Percentiles rank a stretch among this genome's conserved stretches.
phyloP scores from a whole-genome alignment of 768 basidiomycete species.

The Galerina sulciceps region DNA sequence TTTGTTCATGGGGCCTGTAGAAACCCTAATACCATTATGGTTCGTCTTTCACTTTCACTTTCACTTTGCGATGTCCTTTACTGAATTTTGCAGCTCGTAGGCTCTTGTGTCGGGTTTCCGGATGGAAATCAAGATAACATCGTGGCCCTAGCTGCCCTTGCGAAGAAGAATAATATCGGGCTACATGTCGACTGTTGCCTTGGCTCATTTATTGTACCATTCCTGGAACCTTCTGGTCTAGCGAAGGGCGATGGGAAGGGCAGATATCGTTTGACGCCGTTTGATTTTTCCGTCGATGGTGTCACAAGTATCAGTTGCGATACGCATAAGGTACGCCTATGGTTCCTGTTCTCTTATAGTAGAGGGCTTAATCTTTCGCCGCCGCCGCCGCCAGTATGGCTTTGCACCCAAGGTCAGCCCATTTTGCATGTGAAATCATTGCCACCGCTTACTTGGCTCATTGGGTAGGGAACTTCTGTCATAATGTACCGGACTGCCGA shows the following conservation, averaged over 20 bases:
- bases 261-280: constrained; percentile 63
- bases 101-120: constrained; percentile 85
- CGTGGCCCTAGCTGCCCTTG: constrained; percentile 73
- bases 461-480: constrained; percentile 79
- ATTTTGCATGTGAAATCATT: background rate
- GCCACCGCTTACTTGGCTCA: background rate
- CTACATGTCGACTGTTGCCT: constrained; percentile 96
- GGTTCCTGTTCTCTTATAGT: background rate
- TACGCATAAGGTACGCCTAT: constrained; percentile 77
- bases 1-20: constrained; percentile 40
- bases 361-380: constrained; percentile 6
- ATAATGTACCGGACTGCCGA: constrained; percentile 90
- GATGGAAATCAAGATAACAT: constrained; percentile 91
- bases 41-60: constrained; percentile 26
- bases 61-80: background rate
- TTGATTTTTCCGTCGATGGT: constrained; percentile 90
- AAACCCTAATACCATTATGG: constrained; percentile 90
- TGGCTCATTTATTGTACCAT: constrained; percentile 93
- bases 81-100: constrained; percentile 62
- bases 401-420: constrained; percentile 84
- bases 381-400: constrained; percentile 64
- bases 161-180: constrained; percentile 75
- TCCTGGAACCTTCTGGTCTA: constrained; percentile 80
- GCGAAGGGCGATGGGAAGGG: constrained; percentile 57
- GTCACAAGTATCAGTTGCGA: constrained; percentile 97